phyloP scores from a whole-genome alignment of 208 protist species.

The Acanthamoeba rhysodes region DNA sequence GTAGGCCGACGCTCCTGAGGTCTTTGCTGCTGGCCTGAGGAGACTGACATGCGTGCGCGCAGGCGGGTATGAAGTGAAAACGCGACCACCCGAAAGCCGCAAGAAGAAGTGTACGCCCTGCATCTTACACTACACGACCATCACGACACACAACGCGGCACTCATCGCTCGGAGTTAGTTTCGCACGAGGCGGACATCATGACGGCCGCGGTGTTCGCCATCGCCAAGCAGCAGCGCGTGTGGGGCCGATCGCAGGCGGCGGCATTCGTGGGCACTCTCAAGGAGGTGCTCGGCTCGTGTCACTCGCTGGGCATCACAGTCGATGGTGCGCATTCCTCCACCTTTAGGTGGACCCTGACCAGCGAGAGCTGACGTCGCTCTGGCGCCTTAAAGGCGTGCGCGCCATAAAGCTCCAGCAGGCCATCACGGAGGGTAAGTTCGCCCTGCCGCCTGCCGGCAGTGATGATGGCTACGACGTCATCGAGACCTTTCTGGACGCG shows the following conservation, averaged over 20 bases:
- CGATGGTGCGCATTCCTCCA: background rate
- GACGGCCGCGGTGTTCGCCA: background rate
- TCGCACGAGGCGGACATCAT: slow-evolving; percentile 10
- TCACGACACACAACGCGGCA: background rate
- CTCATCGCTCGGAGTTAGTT: background rate
- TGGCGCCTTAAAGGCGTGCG: background rate
- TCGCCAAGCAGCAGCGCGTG: slow-evolving; percentile 33
- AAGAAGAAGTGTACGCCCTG: background rate
- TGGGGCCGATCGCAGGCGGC: background rate
- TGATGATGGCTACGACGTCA: background rate
- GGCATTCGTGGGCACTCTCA: background rate
- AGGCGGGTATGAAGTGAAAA: background rate
- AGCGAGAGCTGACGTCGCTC: background rate
- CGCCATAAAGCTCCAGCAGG: slow-evolving; percentile 13
- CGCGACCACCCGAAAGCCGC: background rate
- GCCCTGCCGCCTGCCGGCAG: background rate
- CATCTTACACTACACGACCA: background rate
- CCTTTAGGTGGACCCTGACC: too few species aligned
- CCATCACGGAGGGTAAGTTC: background rate
- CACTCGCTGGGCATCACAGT: background rate
- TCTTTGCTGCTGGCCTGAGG: background rate
- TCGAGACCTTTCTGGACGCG: background rate
- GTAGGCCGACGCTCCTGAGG: too few species aligned
- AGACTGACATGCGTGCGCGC: background rate
- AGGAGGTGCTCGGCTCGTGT: slow-evolving; percentile 33